A percentile compares a stretch with the other conserved stretches of the same genome.
phyloP scores from a whole-genome alignment of 768 basidiomycete species.

The Serendipita indica region DNA sequence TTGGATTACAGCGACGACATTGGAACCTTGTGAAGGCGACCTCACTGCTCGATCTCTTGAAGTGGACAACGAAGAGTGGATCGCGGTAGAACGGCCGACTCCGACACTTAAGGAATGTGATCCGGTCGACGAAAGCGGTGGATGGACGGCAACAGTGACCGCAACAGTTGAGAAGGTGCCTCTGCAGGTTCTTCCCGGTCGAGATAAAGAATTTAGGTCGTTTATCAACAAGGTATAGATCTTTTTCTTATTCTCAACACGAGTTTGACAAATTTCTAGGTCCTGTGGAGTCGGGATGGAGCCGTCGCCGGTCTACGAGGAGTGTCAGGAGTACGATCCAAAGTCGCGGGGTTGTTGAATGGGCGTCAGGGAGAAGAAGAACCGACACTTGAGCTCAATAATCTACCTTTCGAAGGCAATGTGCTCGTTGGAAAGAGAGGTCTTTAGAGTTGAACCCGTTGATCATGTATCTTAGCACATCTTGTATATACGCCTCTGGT shows the following conservation, averaged over 20 bases:
- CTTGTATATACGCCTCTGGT: neutral
- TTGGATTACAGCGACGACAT: constrained; percentile 39
- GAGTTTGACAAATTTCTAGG: constrained; percentile 25
- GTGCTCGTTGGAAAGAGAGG: constrained; percentile 49
- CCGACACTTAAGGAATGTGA: constrained; percentile 24
- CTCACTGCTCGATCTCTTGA: constrained; percentile 13
- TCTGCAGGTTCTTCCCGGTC: constrained; percentile 60
- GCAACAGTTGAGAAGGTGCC: constrained; percentile 62
- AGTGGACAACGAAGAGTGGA: neutral
- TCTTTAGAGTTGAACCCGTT: neutral
- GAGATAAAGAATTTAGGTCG: constrained; percentile 57
- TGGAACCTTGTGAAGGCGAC: neutral
- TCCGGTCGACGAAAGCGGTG: constrained; percentile 28
- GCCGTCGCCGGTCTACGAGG: constrained; percentile 58
- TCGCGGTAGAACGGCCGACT: neutral
- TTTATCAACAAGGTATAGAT: constrained; percentile 57
- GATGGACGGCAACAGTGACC: constrained; percentile 37
- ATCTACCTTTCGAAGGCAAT: constrained; percentile 51
- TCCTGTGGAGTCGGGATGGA: constrained; percentile 51
- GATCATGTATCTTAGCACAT: neutral
- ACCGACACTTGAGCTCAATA: constrained; percentile 36
- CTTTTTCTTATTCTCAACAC: constrained; percentile 10
- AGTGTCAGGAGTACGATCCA: constrained; percentile 41
- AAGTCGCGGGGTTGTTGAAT: constrained; percentile 37
- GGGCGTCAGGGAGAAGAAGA: constrained; percentile 30